Conservation (phyloP, 2,329 filamentous ascomycete genomes). For the Botryosphaeria agaves region DNA sequence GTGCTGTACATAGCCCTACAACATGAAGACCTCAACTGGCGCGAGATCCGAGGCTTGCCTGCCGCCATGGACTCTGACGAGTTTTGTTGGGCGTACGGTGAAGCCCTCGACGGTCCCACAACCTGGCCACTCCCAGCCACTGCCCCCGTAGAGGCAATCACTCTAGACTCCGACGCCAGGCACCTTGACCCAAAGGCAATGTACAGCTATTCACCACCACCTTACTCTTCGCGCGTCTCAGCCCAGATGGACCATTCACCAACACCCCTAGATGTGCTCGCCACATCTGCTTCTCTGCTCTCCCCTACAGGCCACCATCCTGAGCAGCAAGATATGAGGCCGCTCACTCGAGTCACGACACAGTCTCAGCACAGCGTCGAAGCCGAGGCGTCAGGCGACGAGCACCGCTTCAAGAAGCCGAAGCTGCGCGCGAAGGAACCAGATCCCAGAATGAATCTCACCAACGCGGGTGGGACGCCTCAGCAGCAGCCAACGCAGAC, state of each 20-base stretch:
- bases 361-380: constrained; percentile 17
- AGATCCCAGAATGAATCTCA: constrained; percentile 9
- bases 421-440: constrained; percentile 19
- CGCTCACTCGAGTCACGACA: too few relatives aligned
- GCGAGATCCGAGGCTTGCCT: constrained; percentile 19
- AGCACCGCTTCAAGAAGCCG: constrained; percentile 22
- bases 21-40: constrained; percentile 21
- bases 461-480: too few relatives aligned
- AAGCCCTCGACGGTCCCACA: constrained; percentile 22
- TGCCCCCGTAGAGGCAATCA: too few relatives aligned
- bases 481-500: constrained; percentile 6
- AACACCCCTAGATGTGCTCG: constrained; percentile 19
- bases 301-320: constrained; percentile 1
- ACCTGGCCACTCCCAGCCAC: too few relatives aligned
- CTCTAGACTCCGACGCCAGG: too few relatives aligned
- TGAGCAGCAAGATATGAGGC: background rate
- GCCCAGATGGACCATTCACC: constrained; percentile 15
- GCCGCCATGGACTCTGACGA: constrained; percentile 15
- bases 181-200: constrained; percentile 23
- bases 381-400: constrained; percentile 17
- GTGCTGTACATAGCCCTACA: constrained; percentile 21
- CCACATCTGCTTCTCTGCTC: constrained; percentile 3
- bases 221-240: constrained; percentile 23
- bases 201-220: constrained; percentile 24
- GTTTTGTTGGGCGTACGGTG: constrained; percentile 20